Conservation (phyloP, 495 filamentous ascomycete genomes). For the Aspergillus leporis region DNA sequence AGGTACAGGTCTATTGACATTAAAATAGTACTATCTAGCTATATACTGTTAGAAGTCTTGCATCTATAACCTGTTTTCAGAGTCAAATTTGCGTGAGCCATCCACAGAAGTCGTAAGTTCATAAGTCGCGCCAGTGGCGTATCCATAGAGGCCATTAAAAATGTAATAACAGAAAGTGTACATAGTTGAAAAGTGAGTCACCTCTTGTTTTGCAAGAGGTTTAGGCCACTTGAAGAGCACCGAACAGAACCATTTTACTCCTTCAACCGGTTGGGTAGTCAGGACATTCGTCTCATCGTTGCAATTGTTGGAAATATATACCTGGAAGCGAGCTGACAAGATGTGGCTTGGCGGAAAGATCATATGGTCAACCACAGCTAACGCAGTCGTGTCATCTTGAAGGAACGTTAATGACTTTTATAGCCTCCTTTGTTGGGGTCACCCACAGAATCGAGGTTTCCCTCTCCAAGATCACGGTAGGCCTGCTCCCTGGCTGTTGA, state of each 20-base stretch:
- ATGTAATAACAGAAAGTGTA: slow-evolving; percentile 9
- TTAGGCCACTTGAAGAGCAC: background rate
- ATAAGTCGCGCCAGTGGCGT: slow-evolving; percentile 17
- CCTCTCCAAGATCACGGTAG: slow-evolving; percentile 38
- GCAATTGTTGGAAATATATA: background rate
- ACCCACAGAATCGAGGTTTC: slow-evolving; percentile 1
- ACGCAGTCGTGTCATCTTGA: background rate
- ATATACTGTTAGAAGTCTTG: slow-evolving; percentile 11
- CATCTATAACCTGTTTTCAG: slow-evolving; percentile 6
- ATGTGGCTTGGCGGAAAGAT: background rate
- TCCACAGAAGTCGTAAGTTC: slow-evolving; percentile 23
- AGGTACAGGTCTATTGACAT: slow-evolving; percentile 17
- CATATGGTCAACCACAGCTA: background rate
- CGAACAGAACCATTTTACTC: background rate
- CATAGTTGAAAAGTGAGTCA: background rate
- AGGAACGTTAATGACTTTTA: slow-evolving; percentile 20
- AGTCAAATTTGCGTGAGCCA: slow-evolving; percentile 14
- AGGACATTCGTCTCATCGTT: background rate
- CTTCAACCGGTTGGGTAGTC: background rate
- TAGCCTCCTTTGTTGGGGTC: slow-evolving; percentile 20
- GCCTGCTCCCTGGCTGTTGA: slow-evolving; percentile 38
- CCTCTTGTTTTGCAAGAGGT: background rate
- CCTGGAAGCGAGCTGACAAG: background rate
- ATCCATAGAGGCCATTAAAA: slow-evolving; percentile 20
- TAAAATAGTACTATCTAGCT: slow-evolving; percentile 18